A percentile compares a stretch with the other conserved stretches of the same genome.
phyloP scores from a whole-genome alignment of 176 grass and related monocot species.

The Zoysia japonica region DNA sequence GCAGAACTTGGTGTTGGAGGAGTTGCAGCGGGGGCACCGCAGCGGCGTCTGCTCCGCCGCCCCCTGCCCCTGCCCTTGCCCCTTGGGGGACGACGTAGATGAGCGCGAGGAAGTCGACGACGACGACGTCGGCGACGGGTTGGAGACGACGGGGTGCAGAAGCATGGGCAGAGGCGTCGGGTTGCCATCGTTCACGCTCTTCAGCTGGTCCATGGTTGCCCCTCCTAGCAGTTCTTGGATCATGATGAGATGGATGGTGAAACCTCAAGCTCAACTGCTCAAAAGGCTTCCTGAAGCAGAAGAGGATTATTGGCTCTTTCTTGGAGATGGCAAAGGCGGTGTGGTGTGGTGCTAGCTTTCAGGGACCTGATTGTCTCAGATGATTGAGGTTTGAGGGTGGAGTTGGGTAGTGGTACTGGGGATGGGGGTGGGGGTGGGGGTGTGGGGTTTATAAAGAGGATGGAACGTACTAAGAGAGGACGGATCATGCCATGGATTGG shows the following conservation, averaged over 20 bases:
- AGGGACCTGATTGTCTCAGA: conserved; percentile 38
- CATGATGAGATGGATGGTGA: conserved; percentile 39
- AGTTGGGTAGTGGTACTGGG: background rate
- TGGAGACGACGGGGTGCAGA: conserved; percentile 46
- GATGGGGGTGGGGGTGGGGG: background rate
- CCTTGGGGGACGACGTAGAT: conserved; percentile 40
- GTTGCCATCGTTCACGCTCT: conserved; percentile 16
- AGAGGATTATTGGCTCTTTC: conserved; percentile 21
- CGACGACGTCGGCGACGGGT: conserved; percentile 52
- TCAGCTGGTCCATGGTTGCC: conserved; percentile 55
- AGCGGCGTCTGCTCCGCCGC: conserved; percentile 49
- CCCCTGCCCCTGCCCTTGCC: background rate
- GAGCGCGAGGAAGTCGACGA: conserved; percentile 46
- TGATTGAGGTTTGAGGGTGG: background rate
- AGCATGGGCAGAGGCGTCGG: conserved; percentile 28
- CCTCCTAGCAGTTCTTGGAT: conserved; percentile 72
- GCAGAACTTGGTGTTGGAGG: conserved; percentile 88
- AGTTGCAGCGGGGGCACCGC: conserved; percentile 70
- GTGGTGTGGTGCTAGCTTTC: conserved; percentile 38
- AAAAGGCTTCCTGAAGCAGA: conserved; percentile 49
- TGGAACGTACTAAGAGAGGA: background rate
- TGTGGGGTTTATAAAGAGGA: conserved; percentile 53
- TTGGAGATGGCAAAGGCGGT: conserved; percentile 39
- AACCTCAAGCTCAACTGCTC: background rate
- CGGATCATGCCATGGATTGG: background rate